These are phyloP conservation scores for Austroboletus niveus DNA, from an alignment of 1,284 basidiomycete genomes.

Conservation along the genomic window DNA sequence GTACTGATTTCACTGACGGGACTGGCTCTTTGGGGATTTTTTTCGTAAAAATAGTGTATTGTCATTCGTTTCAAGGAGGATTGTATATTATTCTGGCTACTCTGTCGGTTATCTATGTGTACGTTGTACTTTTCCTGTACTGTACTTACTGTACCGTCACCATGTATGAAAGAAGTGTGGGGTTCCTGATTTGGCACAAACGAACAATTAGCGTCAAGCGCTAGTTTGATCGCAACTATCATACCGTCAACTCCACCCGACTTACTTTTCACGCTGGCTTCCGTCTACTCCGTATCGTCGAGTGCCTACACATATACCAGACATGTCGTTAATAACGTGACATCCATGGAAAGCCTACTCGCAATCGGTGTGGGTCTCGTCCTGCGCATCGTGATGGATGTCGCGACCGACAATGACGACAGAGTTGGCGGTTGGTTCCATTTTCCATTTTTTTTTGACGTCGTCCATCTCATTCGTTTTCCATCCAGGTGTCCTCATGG, in stretches of 20 bases:
- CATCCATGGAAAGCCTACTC: constrained; percentile 53
- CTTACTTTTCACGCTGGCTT: constrained; percentile 36
- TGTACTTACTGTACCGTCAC: no score
- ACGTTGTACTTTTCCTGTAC: neutral
- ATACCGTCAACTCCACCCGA: neutral
- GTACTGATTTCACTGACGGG: constrained; percentile 53
- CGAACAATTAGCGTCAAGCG: constrained; percentile 3
- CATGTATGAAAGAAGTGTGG: no score
- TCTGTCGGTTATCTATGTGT: neutral
- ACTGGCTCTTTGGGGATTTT: constrained; percentile 57
- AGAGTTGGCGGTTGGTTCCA: constrained; percentile 34
- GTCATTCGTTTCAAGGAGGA: neutral
- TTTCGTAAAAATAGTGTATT: constrained; percentile 15
- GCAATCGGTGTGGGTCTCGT: constrained; percentile 52
- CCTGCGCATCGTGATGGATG: constrained; percentile 48
- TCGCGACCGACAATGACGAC: constrained; percentile 47
- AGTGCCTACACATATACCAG: constrained; percentile 34
- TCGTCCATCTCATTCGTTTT: neutral
- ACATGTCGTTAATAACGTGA: constrained; percentile 34
- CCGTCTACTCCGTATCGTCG: constrained; percentile 37
- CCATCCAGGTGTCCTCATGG: constrained; percentile 53
- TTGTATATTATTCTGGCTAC: neutral
- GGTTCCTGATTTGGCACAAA: constrained; percentile 8
- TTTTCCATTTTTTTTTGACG: neutral
- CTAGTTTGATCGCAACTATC: neutral